Conservation (phyloP, 2,329 filamentous ascomycete genomes). For the Calonectria hawksworthii region DNA sequence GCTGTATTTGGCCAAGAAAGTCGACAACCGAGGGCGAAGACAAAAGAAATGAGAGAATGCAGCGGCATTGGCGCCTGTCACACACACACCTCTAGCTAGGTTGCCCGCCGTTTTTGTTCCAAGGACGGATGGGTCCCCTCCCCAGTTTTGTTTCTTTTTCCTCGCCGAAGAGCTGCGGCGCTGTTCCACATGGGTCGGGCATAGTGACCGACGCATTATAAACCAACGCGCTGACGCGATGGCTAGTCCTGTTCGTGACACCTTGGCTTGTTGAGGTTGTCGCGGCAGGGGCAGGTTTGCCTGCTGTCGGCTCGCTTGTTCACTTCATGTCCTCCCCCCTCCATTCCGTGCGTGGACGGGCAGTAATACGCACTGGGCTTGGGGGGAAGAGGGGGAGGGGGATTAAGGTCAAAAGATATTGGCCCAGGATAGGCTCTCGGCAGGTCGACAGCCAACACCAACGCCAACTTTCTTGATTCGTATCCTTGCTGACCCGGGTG, state of each 20-base stretch:
- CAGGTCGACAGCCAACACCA: constrained; percentile 5
- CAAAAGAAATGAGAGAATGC: neutral
- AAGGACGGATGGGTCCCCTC: neutral
- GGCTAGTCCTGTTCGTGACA: neutral
- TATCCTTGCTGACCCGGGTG: constrained; percentile 1
- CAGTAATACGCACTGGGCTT: neutral
- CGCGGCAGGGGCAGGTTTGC: neutral
- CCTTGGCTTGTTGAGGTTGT: neutral
- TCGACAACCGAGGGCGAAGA: neutral
- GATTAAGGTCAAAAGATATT: neutral
- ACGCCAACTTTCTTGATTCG: constrained; percentile 16
- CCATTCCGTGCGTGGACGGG: neutral
- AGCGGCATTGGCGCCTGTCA: constrained; percentile 22
- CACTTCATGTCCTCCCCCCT: neutral
- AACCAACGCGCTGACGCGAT: constrained; percentile 8
- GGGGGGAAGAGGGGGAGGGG: neutral
- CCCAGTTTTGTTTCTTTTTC: constrained; percentile 11
- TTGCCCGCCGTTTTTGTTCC: constrained; percentile 9
- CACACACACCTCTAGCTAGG: neutral
- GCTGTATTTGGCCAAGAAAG: neutral
- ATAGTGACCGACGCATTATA: neutral
- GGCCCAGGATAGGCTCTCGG: constrained; percentile 7
- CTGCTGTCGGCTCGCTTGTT: neutral
- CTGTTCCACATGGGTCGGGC: neutral
- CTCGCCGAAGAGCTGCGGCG: neutral